Conservation (phyloP, 371 early-diverging fungal species). For the Cokeromyces recurvatus region DNA sequence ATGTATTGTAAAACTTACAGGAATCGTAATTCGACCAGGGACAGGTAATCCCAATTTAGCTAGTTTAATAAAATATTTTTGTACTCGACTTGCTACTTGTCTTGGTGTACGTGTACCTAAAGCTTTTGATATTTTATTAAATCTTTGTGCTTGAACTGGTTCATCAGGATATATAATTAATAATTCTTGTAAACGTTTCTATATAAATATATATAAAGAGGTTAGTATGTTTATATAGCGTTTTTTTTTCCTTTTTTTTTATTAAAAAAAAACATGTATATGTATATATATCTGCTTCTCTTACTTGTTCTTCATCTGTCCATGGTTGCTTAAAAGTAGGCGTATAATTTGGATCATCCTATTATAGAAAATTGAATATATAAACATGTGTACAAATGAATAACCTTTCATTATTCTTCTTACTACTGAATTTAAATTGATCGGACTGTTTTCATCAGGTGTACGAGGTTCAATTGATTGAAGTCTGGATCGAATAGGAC, state of each 20-base stretch:
- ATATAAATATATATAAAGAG: neutral
- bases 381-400: neutral
- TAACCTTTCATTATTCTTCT: too few relatives aligned
- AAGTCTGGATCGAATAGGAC: conserved; percentile 6
- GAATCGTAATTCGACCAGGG: conserved; percentile 53
- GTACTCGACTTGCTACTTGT: conserved; percentile 63
- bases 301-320: conserved; percentile 64
- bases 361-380: neutral
- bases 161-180: conserved; percentile 59
- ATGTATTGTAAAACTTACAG: conserved; percentile 21
- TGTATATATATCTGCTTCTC: neutral
- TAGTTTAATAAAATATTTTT: conserved; percentile 66
- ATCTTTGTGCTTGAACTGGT: conserved; percentile 58
- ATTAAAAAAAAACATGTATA: too few relatives aligned
- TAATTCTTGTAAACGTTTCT: conserved; percentile 50
- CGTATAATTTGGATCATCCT: conserved; percentile 19
- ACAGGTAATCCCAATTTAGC: conserved; percentile 61
- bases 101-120: conserved; percentile 57
- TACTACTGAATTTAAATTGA: conserved; percentile 3
- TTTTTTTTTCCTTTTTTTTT: too few relatives aligned
- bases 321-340: conserved; percentile 56
- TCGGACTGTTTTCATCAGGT: conserved; percentile 12
- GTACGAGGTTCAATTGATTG: conserved; percentile 25
- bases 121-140: conserved; percentile 58
- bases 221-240: neutral